Conservation (phyloP, 2,329 filamentous ascomycete species). For the Raffaelea arxii region DNA sequence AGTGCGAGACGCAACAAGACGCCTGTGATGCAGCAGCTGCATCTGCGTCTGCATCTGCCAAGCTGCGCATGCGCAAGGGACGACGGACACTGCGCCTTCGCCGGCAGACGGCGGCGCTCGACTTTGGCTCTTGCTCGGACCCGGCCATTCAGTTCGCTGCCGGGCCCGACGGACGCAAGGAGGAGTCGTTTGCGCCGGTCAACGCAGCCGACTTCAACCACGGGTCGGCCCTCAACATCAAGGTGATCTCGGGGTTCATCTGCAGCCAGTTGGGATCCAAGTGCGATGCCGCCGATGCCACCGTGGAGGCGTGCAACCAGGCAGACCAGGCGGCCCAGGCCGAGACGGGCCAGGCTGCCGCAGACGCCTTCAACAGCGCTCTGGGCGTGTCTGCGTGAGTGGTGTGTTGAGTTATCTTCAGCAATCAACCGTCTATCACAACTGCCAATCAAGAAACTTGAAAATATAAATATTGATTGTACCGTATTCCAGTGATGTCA, state of each 20-base stretch:
- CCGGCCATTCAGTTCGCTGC: slow-evolving; percentile 38
- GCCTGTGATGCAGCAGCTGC: slow-evolving; percentile 21
- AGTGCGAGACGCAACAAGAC: slow-evolving; percentile 33
- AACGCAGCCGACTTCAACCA: slow-evolving; percentile 37
- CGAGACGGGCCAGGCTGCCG: slow-evolving; percentile 24
- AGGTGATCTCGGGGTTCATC: slow-evolving; percentile 27
- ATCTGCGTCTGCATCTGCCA: slow-evolving; percentile 12
- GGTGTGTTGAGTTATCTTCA: too few species aligned
- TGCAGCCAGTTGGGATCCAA: slow-evolving; percentile 25
- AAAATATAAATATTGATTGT: too few species aligned
- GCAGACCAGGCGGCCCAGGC: slow-evolving; percentile 22
- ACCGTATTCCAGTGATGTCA: too few species aligned
- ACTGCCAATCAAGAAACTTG: too few species aligned
- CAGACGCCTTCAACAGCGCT: slow-evolving; percentile 28
- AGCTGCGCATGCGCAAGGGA: slow-evolving; percentile 11
- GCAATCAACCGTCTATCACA: too few species aligned
- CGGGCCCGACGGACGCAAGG: slow-evolving; percentile 37
- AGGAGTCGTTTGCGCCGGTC: slow-evolving; percentile 29
- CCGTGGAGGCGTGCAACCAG: slow-evolving; percentile 22
- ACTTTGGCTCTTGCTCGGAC: slow-evolving; percentile 36
- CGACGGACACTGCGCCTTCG: too few species aligned
- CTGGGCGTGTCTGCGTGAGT: slow-evolving; percentile 20
- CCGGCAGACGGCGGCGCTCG: slow-evolving; percentile 20
- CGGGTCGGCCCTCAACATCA: slow-evolving; percentile 33
- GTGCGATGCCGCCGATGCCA: slow-evolving; percentile 22